Evolutionary conservation across 768 basidiomycete species (phyloP).

Genomic region (Hemileccinum impolitum): DNA sequence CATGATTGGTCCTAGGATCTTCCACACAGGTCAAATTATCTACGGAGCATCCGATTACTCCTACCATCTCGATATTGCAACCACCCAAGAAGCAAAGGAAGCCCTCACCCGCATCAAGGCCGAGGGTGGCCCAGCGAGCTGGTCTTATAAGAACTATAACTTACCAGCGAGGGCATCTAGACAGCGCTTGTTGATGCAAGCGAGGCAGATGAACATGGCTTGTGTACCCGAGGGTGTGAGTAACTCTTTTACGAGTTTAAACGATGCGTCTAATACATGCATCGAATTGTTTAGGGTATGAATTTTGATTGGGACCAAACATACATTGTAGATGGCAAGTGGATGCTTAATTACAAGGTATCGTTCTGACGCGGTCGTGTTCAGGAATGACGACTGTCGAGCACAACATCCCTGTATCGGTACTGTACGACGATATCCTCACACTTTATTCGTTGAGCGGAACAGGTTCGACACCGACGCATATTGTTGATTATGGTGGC

Average conservation of each 20-base stretch:
- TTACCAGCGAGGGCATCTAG: conserved; percentile 65
- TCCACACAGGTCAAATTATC: conserved; percentile 64
- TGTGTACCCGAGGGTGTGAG: conserved; percentile 68
- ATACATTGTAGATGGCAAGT: conserved; percentile 70
- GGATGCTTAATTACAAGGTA: background rate
- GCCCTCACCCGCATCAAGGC: conserved; percentile 66
- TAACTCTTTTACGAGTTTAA: background rate
- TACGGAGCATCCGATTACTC: conserved; percentile 46
- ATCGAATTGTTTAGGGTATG: conserved; percentile 47
- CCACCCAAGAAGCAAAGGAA: conserved; percentile 58
- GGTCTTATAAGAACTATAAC: conserved; percentile 80
- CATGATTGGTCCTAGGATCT: conserved; percentile 68
- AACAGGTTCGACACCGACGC: conserved; percentile 71
- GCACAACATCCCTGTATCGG: conserved; percentile 63
- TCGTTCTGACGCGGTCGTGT: background rate
- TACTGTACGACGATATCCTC: conserved; percentile 63
- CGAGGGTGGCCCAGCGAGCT: conserved; percentile 66
- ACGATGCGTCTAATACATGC: background rate
- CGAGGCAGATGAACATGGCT: conserved; percentile 61
- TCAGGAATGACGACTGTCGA: conserved; percentile 76
- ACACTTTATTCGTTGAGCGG: conserved; percentile 64
- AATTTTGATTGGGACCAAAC: conserved; percentile 78
- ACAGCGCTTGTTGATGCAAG: conserved; percentile 60
- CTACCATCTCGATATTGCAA: conserved; percentile 62
- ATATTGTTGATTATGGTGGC: conserved; percentile 78